phyloP scores from a whole-genome alignment of 148 eudicot species.

The Rhododendron mucronatum region DNA sequence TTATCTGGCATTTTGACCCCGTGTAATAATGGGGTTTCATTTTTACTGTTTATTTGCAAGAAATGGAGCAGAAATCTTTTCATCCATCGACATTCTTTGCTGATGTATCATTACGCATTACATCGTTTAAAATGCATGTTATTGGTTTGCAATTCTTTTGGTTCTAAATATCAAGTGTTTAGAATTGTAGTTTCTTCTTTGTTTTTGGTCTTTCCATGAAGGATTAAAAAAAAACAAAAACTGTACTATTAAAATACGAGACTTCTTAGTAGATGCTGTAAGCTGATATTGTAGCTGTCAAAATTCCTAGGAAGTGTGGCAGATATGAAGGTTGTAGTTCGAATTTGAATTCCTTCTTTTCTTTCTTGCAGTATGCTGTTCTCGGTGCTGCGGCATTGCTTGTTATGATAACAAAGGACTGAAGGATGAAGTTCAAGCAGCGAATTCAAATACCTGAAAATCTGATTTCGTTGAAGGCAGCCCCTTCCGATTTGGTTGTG shows the following conservation, averaged over 20 bases:
- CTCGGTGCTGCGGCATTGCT: slow-evolving; percentile 55
- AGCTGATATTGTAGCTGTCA: not conserved
- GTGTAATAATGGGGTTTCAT: not conserved
- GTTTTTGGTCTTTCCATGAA: not conserved
- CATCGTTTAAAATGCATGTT: not conserved
- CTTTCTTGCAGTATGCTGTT: slow-evolving; percentile 47
- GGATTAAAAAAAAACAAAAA: not conserved
- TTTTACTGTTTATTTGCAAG: not conserved
- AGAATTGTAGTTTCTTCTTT: not conserved
- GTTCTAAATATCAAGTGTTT: not conserved
- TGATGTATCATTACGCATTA: not conserved
- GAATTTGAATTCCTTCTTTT: not conserved
- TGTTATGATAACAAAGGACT: slow-evolving; percentile 52
- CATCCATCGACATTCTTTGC: not conserved
- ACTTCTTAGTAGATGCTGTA: too few relatives aligned
- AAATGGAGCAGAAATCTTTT: not conserved
- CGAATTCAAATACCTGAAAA: not conserved
- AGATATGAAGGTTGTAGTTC: not conserved
- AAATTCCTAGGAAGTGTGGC: not conserved
- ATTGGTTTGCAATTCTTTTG: not conserved
- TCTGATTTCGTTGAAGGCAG: not conserved
- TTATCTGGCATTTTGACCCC: not conserved
- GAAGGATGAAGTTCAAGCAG: slow-evolving; percentile 9
- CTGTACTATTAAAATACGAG: too few relatives aligned
- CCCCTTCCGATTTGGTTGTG: not conserved